Evolutionary conservation across 2,329 filamentous ascomycete species (phyloP).

Genomic region (Juglanconis oblonga): DNA sequence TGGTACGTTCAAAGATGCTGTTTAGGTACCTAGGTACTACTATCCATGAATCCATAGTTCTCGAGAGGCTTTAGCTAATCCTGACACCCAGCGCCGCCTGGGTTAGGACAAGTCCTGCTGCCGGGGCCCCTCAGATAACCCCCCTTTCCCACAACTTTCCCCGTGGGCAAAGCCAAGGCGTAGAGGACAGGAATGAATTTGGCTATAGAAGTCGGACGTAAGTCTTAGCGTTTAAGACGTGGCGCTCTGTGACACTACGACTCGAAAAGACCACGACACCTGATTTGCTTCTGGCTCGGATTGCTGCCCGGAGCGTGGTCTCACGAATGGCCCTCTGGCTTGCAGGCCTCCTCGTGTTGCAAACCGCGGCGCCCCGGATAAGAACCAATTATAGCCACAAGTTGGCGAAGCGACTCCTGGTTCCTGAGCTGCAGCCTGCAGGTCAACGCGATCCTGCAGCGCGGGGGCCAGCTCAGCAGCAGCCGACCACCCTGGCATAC

Average conservation of each 20-base stretch:
- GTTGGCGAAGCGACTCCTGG: not conserved
- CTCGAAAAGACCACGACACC: not conserved
- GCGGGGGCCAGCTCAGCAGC: not conserved
- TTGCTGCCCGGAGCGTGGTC: not conserved
- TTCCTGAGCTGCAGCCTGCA: not conserved
- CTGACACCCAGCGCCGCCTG: no score
- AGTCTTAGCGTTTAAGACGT: not conserved
- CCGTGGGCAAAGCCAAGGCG: no score
- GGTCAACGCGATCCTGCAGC: not conserved
- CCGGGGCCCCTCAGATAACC: no score
- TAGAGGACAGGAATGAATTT: no score
- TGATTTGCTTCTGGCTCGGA: not conserved
- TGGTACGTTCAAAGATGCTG: no score
- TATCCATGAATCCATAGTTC: no score
- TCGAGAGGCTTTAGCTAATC: no score
- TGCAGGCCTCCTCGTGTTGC: conserved; percentile 1
- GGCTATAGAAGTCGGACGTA: no score
- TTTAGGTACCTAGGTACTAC: no score
- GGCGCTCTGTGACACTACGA: not conserved
- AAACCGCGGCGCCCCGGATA: not conserved
- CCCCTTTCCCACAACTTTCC: no score
- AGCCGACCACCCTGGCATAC: not conserved
- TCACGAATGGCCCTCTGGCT: not conserved
- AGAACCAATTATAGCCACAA: not conserved
- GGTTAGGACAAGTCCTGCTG: no score